Evolutionary conservation across 192 early-diverging fungal species (phyloP).

Genomic region (Coemansia sp.): DNA sequence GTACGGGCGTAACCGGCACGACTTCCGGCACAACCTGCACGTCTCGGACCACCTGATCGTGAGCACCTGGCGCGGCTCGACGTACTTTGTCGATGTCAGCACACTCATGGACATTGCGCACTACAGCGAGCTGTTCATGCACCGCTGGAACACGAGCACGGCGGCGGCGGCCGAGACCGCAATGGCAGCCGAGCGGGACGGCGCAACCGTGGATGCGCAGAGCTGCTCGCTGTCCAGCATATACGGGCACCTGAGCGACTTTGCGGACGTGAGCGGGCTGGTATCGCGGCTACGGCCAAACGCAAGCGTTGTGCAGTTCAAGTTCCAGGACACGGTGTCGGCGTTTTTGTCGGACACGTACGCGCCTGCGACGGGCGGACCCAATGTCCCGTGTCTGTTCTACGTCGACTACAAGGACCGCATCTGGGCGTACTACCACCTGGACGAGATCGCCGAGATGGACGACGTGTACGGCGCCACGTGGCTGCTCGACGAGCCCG

Average conservation of each 20-base stretch:
- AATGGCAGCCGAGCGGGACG: slow-evolving; percentile 26
- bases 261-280: slow-evolving; percentile 32
- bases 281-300: slow-evolving; percentile 44
- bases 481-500: slow-evolving; percentile 38
- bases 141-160: slow-evolving; percentile 27
- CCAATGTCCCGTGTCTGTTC: slow-evolving; percentile 53
- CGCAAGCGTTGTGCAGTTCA: slow-evolving; percentile 51
- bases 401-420: slow-evolving; percentile 54
- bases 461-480: slow-evolving; percentile 53
- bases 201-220: slow-evolving; percentile 7
- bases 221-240: slow-evolving; percentile 14
- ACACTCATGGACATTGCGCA: slow-evolving; percentile 46
- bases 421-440: slow-evolving; percentile 53
- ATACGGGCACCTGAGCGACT: slow-evolving; percentile 37
- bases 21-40: slow-evolving; percentile 29
- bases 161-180: slow-evolving; percentile 15
- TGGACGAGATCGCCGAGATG: slow-evolving; percentile 51
- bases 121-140: slow-evolving; percentile 41
- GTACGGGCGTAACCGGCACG: slow-evolving; percentile 47
- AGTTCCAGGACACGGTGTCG: slow-evolving; percentile 53
- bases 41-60: slow-evolving; percentile 48
- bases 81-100: slow-evolving; percentile 49
- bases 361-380: slow-evolving; percentile 49
- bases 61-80: slow-evolving; percentile 50
- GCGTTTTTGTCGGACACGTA: slow-evolving; percentile 49